A percentile compares a stretch with the other conserved stretches of the same genome.
Evolutionary conservation across 352 stramenopile genomes (phyloP).

Genomic region (Phytophthora tentaculata): DNA sequence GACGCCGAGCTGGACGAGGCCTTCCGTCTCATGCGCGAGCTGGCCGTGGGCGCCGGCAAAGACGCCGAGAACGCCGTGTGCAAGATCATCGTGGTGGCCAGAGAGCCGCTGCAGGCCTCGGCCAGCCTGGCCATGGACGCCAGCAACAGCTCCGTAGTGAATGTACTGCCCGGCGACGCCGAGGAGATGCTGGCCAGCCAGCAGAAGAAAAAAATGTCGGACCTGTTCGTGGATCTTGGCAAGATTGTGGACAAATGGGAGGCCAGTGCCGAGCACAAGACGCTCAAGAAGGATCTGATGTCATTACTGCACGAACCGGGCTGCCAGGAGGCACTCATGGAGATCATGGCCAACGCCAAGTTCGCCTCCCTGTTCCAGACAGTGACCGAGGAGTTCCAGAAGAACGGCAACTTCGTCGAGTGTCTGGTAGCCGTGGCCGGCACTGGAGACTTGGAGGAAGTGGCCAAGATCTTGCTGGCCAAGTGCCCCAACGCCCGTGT

Average conservation of each 20-base stretch:
- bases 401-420: conserved; percentile 55
- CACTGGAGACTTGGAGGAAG: conserved; percentile 66
- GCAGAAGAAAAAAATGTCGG: conserved; percentile 71
- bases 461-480: conserved; percentile 74
- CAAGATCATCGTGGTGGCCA: conserved; percentile 73
- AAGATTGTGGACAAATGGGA: conserved; percentile 82
- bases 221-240: conserved; percentile 79
- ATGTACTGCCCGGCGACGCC: conserved; percentile 34
- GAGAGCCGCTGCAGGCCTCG: conserved; percentile 13
- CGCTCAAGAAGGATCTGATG: conserved; percentile 75
- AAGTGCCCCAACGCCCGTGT: conserved; percentile 78
- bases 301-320: conserved; percentile 77
- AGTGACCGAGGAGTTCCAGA: conserved; percentile 68
- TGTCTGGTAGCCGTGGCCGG: conserved; percentile 61
- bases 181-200: conserved; percentile 58
- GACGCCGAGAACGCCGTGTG: conserved; percentile 54
- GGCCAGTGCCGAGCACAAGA: conserved; percentile 54
- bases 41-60: conserved; percentile 54
- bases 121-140: conserved; percentile 22
- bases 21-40: conserved; percentile 78
- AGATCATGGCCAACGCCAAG: conserved; percentile 78
- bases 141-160: conserved; percentile 34
- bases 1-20: conserved; percentile 80
- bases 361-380: conserved; percentile 70
- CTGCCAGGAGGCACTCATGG: conserved; percentile 72